phyloP scores from a whole-genome alignment of 1,284 basidiomycete genomes.

The Singerocomus rubriflavus region DNA sequence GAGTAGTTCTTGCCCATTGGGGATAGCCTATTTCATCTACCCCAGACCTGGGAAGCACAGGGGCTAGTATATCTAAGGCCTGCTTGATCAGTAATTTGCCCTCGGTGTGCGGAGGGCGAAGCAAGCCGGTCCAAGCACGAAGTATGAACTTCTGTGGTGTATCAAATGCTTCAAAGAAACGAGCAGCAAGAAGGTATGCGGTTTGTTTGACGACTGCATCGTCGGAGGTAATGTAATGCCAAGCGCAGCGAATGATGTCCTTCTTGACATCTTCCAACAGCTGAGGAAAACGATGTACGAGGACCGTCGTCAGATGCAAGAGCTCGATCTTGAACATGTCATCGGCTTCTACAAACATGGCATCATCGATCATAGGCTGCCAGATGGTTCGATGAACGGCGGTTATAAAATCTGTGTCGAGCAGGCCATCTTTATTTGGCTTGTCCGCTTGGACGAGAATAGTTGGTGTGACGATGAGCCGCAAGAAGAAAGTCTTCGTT shows the following conservation, averaged over 20 bases:
- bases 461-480: constrained; percentile 87
- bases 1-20: constrained; percentile 88
- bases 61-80: constrained; percentile 89
- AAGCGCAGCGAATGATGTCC: constrained; percentile 94
- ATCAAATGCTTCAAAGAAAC: constrained; percentile 90
- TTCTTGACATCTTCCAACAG: constrained; percentile 83
- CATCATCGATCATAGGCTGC: constrained; percentile 68
- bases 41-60: constrained; percentile 70
- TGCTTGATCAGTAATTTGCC: constrained; percentile 83
- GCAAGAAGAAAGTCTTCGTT: constrained; percentile 86
- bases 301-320: constrained; percentile 85
- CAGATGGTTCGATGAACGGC: constrained; percentile 77
- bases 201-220: constrained; percentile 94
- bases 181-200: constrained; percentile 90
- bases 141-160: constrained; percentile 93
- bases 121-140: constrained; percentile 91
- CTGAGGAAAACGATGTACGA: constrained; percentile 83
- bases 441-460: constrained; percentile 76
- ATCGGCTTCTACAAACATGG: constrained; percentile 60
- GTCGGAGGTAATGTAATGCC: constrained; percentile 84
- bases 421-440: constrained; percentile 51
- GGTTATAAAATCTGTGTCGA: constrained; percentile 70
- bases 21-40: constrained; percentile 61
- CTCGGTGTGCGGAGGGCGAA: constrained; percentile 79
- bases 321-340: constrained; percentile 90